phyloP scores from a whole-genome alignment of 441 rosid species.

The Lagerstroemia fauriei region DNA sequence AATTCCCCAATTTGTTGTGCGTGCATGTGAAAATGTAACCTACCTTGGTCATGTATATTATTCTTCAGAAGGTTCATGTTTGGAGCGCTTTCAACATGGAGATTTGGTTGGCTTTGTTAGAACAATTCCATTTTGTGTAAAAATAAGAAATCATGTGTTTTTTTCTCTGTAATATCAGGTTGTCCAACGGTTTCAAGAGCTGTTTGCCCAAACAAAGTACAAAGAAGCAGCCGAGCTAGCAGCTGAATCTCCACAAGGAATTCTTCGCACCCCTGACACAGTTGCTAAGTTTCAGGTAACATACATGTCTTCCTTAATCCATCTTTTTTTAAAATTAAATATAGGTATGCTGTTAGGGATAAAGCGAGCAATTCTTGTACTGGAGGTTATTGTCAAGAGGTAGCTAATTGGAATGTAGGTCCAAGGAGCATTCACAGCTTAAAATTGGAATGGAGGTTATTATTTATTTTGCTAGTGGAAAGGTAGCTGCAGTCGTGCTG shows the following conservation, averaged over 20 bases:
- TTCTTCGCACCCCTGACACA: constrained; percentile 96
- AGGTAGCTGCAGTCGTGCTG: neutral
- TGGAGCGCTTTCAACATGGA: neutral
- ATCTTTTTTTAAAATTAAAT: neutral
- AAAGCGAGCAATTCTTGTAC: neutral
- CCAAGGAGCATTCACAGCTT: neutral
- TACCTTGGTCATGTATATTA: neutral
- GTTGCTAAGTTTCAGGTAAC: constrained; percentile 96
- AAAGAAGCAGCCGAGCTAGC: constrained; percentile 99
- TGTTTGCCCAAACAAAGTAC: constrained; percentile 97
- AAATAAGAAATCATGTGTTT: neutral
- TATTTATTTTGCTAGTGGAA: neutral
- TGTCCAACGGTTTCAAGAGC: constrained; percentile 97
- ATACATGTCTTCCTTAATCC: constrained; percentile 6
- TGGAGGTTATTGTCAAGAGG: neutral
- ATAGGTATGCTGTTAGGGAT: neutral
- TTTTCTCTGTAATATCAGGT: constrained; percentile 47
- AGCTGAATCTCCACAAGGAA: constrained; percentile 99
- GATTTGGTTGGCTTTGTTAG: neutral
- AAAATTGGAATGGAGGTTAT: neutral
- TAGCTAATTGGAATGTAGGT: neutral
- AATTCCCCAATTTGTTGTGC: neutral
- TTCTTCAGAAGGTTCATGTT: neutral
- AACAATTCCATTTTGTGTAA: neutral
- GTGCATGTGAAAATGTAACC: neutral